Evolutionary conservation across 106 monocot species (phyloP).

Genomic region (Apostasia ramifera): DNA sequence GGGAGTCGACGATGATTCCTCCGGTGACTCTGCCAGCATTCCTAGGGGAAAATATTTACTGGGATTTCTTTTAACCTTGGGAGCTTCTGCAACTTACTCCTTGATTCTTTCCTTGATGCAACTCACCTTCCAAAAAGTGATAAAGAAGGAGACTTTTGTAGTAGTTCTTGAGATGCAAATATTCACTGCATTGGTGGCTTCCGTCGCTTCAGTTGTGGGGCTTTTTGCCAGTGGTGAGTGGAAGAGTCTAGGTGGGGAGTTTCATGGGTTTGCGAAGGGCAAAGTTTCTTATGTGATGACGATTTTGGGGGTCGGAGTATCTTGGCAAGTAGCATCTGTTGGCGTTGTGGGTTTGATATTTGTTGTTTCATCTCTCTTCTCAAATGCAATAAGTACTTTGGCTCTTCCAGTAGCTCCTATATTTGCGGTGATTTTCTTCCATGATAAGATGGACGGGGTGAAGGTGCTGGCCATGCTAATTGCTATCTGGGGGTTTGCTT

Average conservation of each 20-base stretch:
- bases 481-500: conserved; percentile 30
- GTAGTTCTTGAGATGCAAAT: conserved; percentile 21
- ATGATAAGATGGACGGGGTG: conserved; percentile 29
- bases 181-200: conserved; percentile 1
- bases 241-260: conserved; percentile 11
- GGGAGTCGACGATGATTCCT: conserved; percentile 9
- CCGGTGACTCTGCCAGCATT: background rate
- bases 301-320: conserved; percentile 14
- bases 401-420: conserved; percentile 22
- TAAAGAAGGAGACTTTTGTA: conserved; percentile 9
- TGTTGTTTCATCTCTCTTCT: conserved; percentile 30
- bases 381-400: conserved; percentile 25
- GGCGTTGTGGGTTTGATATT: conserved; percentile 24
- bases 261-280: conserved; percentile 14
- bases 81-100: conserved; percentile 29
- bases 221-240: conserved; percentile 33
- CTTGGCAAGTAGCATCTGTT: conserved; percentile 20
- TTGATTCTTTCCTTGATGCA: conserved; percentile 35
- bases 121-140: conserved; percentile 23
- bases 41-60: conserved; percentile 11
- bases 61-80: conserved; percentile 29
- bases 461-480: conserved; percentile 41
- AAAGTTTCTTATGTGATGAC: conserved; percentile 22
- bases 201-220: conserved; percentile 11
- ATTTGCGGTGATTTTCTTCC: conserved; percentile 37